Evolutionary conservation across 1,284 basidiomycete genomes (phyloP), one percentile per base, ranked within the genome.

Genomic region (Tremellales sp.): DNA sequence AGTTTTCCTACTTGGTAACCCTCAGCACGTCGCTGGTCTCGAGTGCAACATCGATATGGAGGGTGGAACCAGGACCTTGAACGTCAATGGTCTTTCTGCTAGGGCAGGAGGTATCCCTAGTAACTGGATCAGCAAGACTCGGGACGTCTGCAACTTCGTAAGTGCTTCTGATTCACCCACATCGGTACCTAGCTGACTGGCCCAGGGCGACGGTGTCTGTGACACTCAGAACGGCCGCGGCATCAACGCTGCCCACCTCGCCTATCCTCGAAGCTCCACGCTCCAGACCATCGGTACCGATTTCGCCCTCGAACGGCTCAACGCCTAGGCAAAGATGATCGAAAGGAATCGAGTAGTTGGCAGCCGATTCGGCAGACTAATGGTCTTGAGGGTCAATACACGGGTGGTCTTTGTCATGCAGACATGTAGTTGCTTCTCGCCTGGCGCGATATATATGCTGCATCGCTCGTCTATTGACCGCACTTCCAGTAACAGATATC

Each of bases 401-500:
- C n/a, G n/a, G n/a, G n/a, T n/a, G n/a, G n/a, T n/a, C n/a, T n/a
- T n/a, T n/a, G n/a, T n/a, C n/a, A n/a, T n/a, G n/a, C n/a, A n/a
- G n/a, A n/a, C n/a, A n/a, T n/a, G n/a, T n/a, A n/a, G n/a, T n/a
- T n/a, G n/a, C n/a, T n/a, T n/a, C n/a, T n/a, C n/a, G n/a, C n/a
- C n/a, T n/a, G n/a, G n/a, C n/a, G n/a, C n/a, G n/a, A n/a, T 33
- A 33, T 33, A 10, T 10, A 33, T 40, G 39, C 39, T 21, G 19
- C 15, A 11, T 22, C 19, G 7, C 5, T 40, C 41, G 29, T 46
- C 48, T 58, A 61, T 47, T 56, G 54, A 45, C 60, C 60, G 33
- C 54, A 52, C 65, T 73, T 73, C 69, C 70, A 73, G 64, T 72
- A 67, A 59, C 69, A 72, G 47, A 76, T 72, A 58, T 77, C 75